Conservation (phyloP, 164 flowering plant species). For the Chimonanthus salicifolius region DNA sequence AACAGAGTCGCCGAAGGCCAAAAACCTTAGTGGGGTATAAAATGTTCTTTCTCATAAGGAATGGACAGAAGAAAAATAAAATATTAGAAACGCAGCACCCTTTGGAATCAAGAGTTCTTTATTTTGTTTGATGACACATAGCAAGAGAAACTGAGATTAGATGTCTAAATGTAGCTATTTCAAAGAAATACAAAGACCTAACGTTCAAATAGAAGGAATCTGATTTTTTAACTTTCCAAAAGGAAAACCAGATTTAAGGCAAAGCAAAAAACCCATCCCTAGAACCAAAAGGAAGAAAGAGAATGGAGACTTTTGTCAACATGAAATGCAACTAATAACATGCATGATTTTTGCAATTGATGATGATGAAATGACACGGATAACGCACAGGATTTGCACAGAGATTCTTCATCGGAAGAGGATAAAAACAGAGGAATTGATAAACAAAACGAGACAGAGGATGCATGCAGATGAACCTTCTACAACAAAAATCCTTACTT, state of each 20-base stretch:
- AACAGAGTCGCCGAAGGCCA: not conserved
- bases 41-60: not conserved
- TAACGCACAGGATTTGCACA: not conserved
- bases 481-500: not conserved
- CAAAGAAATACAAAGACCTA: not conserved
- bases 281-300: not conserved
- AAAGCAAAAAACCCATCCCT: conserved; percentile 3
- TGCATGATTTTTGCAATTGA: not conserved
- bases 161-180: too few relatives aligned
- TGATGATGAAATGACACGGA: not conserved
- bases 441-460: not conserved
- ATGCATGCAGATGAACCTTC: not conserved
- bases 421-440: not conserved
- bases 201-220: not conserved
- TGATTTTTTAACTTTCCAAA: not conserved
- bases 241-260: not conserved
- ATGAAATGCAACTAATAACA: not conserved
- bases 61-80: not conserved
- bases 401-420: not conserved
- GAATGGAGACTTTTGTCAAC: not conserved
- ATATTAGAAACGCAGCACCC: too few relatives aligned
- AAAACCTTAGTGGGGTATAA: not conserved
- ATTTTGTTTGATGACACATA: not conserved
- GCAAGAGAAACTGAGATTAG: not conserved
- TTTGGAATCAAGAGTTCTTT: not conserved